Evolutionary conservation across 257 asterid species (phyloP).

Genomic region (Solanum clarkiae): DNA sequence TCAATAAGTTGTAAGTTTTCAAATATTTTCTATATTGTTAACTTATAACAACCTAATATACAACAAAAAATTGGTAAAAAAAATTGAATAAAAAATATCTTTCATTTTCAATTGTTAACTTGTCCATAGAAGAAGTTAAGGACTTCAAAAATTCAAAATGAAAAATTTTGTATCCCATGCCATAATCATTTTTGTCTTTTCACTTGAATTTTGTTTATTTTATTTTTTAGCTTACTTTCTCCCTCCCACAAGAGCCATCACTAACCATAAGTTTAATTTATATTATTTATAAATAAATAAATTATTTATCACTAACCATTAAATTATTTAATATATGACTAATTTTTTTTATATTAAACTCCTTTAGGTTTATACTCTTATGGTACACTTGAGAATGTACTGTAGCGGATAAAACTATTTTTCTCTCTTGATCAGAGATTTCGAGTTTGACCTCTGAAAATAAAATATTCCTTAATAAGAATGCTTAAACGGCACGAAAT

Average conservation of each 20-base stretch:
- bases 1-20: too few species aligned
- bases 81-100: too few species aligned
- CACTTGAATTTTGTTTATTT: neutral
- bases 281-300: too few species aligned
- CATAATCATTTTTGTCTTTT: neutral
- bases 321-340: too few species aligned
- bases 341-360: too few species aligned
- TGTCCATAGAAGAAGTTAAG: neutral
- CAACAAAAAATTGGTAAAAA: too few species aligned
- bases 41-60: too few species aligned
- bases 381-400: too few species aligned
- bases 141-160: neutral
- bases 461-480: accelerated
- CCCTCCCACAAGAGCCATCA: neutral
- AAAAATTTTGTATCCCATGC: neutral
- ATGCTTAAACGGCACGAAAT: accelerated
- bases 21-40: too few species aligned
- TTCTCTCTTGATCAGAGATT: too few species aligned
- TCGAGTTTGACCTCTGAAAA: accelerated
- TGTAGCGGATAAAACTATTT: accelerated
- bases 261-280: neutral
- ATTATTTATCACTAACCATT: too few species aligned
- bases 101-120: neutral
- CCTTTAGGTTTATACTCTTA: too few species aligned
- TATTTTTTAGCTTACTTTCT: neutral